Percentiles rank a stretch among this genome's conserved stretches.
Conservation (phyloP, 371 early-diverging fungal species). For the Mortierella sp. region DNA sequence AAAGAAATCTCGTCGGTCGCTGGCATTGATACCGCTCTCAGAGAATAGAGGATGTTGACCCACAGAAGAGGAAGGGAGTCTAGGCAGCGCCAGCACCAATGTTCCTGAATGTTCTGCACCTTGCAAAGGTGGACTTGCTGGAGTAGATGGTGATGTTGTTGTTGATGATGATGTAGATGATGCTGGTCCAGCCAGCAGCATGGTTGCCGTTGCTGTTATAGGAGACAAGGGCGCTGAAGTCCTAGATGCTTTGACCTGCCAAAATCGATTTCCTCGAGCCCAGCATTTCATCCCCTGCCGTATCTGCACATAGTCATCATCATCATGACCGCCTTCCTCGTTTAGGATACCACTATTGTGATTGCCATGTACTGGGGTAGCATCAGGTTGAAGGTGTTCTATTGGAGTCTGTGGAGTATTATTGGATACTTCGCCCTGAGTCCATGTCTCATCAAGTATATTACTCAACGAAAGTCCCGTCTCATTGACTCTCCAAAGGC, state of each 20-base stretch:
- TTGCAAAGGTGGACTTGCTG: too few relatives aligned
- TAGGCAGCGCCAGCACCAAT: not conserved
- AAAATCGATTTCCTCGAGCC: slow-evolving; percentile 53
- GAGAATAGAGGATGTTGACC: not conserved
- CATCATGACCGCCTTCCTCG: slow-evolving; percentile 54
- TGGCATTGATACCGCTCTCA: not conserved
- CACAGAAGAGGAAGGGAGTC: not conserved
- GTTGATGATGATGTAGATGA: slow-evolving; percentile 6
- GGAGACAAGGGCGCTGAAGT: slow-evolving; percentile 18
- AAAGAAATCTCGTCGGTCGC: not conserved
- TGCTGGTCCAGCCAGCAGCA: slow-evolving; percentile 7
- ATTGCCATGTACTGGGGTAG: too few relatives aligned
- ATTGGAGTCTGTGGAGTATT: slow-evolving; percentile 9
- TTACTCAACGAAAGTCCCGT: not conserved
- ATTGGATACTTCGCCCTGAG: slow-evolving; percentile 9
- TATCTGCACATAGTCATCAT: slow-evolving; percentile 57
- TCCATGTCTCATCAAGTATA: not conserved
- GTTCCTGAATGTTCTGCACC: not conserved
- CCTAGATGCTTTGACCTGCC: slow-evolving; percentile 42
- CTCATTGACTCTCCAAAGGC: slow-evolving; percentile 29
- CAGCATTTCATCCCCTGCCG: slow-evolving; percentile 57
- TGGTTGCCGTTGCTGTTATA: slow-evolving; percentile 9
- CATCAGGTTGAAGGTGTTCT: not conserved
- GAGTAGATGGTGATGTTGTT: slow-evolving; percentile 10
- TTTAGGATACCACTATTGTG: slow-evolving; percentile 2